Conservation (phyloP, 164 flowering plant genomes). For the Macadamia tetraphylla region DNA sequence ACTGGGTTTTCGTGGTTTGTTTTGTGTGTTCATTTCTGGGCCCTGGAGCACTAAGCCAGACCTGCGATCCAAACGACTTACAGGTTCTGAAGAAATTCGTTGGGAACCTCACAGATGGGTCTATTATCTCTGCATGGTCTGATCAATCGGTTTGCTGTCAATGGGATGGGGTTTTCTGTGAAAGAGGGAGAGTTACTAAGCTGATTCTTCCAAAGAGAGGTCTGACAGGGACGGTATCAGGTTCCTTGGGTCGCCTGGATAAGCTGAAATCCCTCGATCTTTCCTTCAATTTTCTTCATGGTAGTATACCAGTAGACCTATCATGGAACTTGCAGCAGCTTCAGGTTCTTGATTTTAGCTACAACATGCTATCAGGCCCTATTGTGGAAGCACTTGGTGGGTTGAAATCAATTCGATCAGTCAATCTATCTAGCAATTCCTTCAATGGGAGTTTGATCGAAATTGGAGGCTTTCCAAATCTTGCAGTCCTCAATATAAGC, state of each 20-base stretch:
- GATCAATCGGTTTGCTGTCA: slow-evolving; percentile 46
- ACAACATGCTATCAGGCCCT: slow-evolving; percentile 48
- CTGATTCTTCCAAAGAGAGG: slow-evolving; percentile 41
- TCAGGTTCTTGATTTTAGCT: slow-evolving; percentile 68
- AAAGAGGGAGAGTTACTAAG: slow-evolving; percentile 33
- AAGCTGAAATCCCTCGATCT: slow-evolving; percentile 56
- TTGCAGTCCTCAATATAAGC: slow-evolving; percentile 54
- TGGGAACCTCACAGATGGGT: slow-evolving; percentile 43
- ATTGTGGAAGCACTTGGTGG: slow-evolving; percentile 31
- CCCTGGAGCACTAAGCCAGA: slow-evolving; percentile 18
- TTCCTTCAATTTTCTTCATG: slow-evolving; percentile 54
- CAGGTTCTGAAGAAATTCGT: slow-evolving; percentile 59
- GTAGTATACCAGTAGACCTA: slow-evolving; percentile 45
- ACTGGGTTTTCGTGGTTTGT: slow-evolving; percentile 37
- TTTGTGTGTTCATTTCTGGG: slow-evolving; percentile 31
- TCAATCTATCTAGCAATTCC: slow-evolving; percentile 61
- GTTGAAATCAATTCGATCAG: slow-evolving; percentile 31
- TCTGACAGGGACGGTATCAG: slow-evolving; percentile 49
- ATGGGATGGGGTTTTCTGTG: slow-evolving; percentile 81
- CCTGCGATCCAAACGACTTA: slow-evolving; percentile 50
- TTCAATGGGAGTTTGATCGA: slow-evolving; percentile 40
- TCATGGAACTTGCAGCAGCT: slow-evolving; percentile 45
- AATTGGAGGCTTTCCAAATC: slow-evolving; percentile 31
- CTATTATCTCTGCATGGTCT: slow-evolving; percentile 42
- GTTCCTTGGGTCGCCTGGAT: slow-evolving; percentile 44